Evolutionary conservation across 805 yeast genomes (phyloP), one percentile per base, ranked within the genome.

Genomic region (Starmerella kuoi): DNA sequence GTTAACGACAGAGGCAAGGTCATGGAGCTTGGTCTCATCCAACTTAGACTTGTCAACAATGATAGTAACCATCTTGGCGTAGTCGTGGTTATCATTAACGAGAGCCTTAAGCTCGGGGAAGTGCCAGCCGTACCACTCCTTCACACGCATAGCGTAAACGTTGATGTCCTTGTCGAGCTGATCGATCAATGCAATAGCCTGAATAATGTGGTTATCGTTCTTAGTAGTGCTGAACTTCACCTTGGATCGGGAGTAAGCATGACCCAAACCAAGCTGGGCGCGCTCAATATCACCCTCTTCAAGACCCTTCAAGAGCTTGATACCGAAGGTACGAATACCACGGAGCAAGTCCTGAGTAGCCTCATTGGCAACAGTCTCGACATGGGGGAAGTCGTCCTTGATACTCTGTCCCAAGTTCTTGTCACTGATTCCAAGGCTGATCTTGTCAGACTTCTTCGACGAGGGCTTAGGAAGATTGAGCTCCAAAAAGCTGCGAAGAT

Each of bases 91-190:
- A 66, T 87, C 95, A 54, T 84, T 76, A 41, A 83, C 93, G 57
- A 87, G 74, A 67, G 81, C 83, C 56, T 93, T 91, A 67, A 86
- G 75, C 69, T 86, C 96, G 46, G 96, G 96, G 78, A 91, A 86
- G 64, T 86, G 96, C 96, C 96, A 86, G 57, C 95, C 94, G 68
- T 86, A 86, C 96, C 96, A 86, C 68, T 86, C 96, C 70, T 86
- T 84, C 53, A 82, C 91, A 67, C 96, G 78, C 96, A 86, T 86
- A 46, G 95, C 79, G 64, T 83, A 91, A 47, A 95, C 87, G 72
- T 91, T 91, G 66, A 91, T 81, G 63, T 91, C 98, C 70, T 93
- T 93, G 69, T 91, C 98, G 59, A 91, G 77, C 68, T 91, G 95
- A 62, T 93, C 98, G 59, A 91, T 75, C 55, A 88, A 72, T 38